Base-by-base conservation (phyloP, 192 early-diverging fungal genomes). In the Umbelopsis sp. region DNA sequence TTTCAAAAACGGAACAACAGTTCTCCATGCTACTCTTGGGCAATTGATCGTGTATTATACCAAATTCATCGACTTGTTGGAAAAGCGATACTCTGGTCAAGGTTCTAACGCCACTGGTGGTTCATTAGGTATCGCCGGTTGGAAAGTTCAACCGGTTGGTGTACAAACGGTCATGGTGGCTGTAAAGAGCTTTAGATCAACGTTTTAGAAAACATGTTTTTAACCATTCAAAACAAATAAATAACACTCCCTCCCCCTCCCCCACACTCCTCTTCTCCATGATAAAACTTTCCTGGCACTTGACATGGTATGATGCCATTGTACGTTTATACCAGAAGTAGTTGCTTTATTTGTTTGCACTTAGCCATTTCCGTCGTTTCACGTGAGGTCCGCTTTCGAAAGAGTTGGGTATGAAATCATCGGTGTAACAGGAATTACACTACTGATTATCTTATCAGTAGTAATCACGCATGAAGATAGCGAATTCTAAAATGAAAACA, bases 151-250 rank as follows among this genome's bases (percentile, higher is more conserved):
- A 62, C 96, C 97, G 9, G 91, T 97, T 0, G 93, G 92, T 43
- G 78, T 97, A 45, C 96, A 99, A 72, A 94, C 89, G 20, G 93
- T 99, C 16, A 93, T 98, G 92, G 92, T 96, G 0, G 97, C 98
- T 74, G 92, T 98, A 73, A 99, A 98, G 81, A 96, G 96, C 81
- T 98, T 92, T 75, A 80, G 86, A 68, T 89, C 85, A 54, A 87
- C 84, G 45, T 90, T 90, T 77, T 88, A 73, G 73, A 72, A 41
- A 38, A 38, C 36, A 5, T 41, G 8, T 41, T 41, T 41, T 41
- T 41, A 41, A 41, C 38, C 38, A 41, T 1, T 6, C 38, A 1
- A 41, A 41, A 41, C 38, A 41, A 41, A 41, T 41, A 41, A 41
- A 41, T 41, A 41, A 6, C 38, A 41, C 38, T 11, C 38, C 38